Evolutionary conservation across 176 grass and related monocot genomes (phyloP).

Genomic region (Aechmea fasciata): DNA sequence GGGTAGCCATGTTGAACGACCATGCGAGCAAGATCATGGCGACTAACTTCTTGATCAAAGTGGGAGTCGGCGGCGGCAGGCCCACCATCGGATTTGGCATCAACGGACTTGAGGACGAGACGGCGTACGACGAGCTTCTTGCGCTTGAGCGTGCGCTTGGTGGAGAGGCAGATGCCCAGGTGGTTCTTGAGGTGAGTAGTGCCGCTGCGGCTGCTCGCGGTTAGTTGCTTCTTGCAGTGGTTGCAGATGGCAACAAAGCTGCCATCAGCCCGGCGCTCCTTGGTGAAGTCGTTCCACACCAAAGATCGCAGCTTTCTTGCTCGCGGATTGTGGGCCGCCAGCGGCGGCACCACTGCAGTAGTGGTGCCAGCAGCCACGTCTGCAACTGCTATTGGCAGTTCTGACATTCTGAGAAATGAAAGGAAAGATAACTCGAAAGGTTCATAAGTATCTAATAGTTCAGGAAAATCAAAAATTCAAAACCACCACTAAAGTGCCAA

Average conservation of each 20-base stretch:
- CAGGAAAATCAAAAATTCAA: too few species aligned
- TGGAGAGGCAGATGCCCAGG: constrained; percentile 68
- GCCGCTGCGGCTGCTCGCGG: constrained; percentile 85
- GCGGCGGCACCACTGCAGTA: not conserved
- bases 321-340: constrained; percentile 46
- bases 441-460: too few species aligned
- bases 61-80: constrained; percentile 34
- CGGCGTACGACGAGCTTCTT: constrained; percentile 83
- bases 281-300: constrained; percentile 98
- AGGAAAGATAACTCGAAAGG: too few species aligned
- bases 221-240: constrained; percentile 99
- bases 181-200: constrained; percentile 93
- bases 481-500: too few species aligned
- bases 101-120: constrained; percentile 36
- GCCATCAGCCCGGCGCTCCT: constrained; percentile 69
- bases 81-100: constrained; percentile 34
- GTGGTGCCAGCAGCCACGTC: constrained; percentile 3
- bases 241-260: constrained; percentile 88
- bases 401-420: too few species aligned
- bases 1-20: constrained; percentile 91
- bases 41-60: constrained; percentile 84
- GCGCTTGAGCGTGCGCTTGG: constrained; percentile 50
- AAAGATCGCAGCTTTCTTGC: constrained; percentile 72
- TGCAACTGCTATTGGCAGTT: not conserved
- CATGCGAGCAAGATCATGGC: constrained; percentile 69